Conservation (phyloP, 768 basidiomycete species). For the Tremella fuciformis region DNA sequence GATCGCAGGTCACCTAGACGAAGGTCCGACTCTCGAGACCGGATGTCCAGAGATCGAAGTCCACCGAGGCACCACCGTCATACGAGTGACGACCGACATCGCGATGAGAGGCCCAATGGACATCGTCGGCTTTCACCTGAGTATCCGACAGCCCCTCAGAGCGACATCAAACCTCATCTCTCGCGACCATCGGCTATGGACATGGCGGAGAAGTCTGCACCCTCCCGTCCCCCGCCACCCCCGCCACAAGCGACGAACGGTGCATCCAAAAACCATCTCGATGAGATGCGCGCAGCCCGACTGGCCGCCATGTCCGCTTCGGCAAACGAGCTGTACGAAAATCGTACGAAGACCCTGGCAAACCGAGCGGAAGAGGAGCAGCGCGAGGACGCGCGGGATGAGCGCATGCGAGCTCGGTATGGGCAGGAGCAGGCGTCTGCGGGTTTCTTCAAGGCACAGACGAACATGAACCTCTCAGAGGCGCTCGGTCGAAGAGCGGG, state of each 20-base stretch:
- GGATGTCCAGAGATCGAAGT: slow-evolving; percentile 8
- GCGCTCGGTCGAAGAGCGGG: slow-evolving; percentile 46
- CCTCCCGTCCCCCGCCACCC: slow-evolving; percentile 55
- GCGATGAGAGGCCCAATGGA: slow-evolving; percentile 9
- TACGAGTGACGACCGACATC: slow-evolving; percentile 8
- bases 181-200: slow-evolving; percentile 45
- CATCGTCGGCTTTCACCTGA: slow-evolving; percentile 23
- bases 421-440: slow-evolving; percentile 73
- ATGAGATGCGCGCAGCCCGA: slow-evolving; percentile 65
- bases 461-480: slow-evolving; percentile 53
- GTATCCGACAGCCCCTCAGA: slow-evolving; percentile 24
- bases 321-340: slow-evolving; percentile 64
- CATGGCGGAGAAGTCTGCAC: slow-evolving; percentile 33
- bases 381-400: slow-evolving; percentile 71
- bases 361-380: slow-evolving; percentile 72
- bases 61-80: slow-evolving; percentile 39
- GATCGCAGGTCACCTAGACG: slow-evolving; percentile 23
- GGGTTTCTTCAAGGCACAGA: slow-evolving; percentile 72
- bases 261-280: slow-evolving; percentile 23
- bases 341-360: slow-evolving; percentile 70
- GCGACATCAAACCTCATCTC: slow-evolving; percentile 53
- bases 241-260: slow-evolving; percentile 1
- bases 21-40: slow-evolving; percentile 9
- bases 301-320: slow-evolving; percentile 82
- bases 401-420: slow-evolving; percentile 58